These are phyloP conservation scores for Cyphellophora europaea DNA, from an alignment of 2,329 filamentous ascomycete genomes.

Conservation along the genomic window DNA sequence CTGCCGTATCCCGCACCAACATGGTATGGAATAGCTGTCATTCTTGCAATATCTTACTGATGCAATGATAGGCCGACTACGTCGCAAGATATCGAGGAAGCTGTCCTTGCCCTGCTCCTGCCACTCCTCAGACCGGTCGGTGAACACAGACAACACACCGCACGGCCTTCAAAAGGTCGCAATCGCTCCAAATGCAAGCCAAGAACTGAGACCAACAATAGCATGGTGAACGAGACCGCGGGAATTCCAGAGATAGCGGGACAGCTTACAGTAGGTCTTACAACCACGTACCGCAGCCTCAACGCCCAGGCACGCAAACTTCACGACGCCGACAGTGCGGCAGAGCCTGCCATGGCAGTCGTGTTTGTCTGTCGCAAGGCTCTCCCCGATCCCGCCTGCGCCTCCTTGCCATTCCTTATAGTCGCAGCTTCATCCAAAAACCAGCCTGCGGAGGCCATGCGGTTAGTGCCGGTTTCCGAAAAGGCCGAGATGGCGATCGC, in stretches of 20 bases:
- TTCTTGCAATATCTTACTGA: too few relatives aligned
- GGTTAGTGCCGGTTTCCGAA: conserved; percentile 9
- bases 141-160: conserved; percentile 24
- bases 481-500: conserved; percentile 12
- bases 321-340: too few relatives aligned
- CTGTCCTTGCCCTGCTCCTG: conserved; percentile 10
- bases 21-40: too few relatives aligned
- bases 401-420: conserved; percentile 11
- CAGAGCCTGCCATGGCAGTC: conserved; percentile 2
- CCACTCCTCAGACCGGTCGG: conserved; percentile 26
- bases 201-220: too few relatives aligned
- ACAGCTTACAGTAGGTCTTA: too few relatives aligned
- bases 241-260: too few relatives aligned
- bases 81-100: conserved; percentile 6
- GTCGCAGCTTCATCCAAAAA: conserved; percentile 9
- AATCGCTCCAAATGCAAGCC: too few relatives aligned
- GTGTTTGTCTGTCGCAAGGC: conserved; percentile 12
- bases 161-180: not conserved
- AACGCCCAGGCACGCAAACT: too few relatives aligned
- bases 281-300: too few relatives aligned
- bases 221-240: too few relatives aligned
- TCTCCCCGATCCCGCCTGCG: conserved; percentile 14
- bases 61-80: too few relatives aligned
- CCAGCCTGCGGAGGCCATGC: conserved; percentile 1
- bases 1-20: too few relatives aligned